A percentile compares a stretch with the other conserved stretches of the same genome.
phyloP scores from a whole-genome alignment of 768 basidiomycete species.

The Leccinum subtestaceum region DNA sequence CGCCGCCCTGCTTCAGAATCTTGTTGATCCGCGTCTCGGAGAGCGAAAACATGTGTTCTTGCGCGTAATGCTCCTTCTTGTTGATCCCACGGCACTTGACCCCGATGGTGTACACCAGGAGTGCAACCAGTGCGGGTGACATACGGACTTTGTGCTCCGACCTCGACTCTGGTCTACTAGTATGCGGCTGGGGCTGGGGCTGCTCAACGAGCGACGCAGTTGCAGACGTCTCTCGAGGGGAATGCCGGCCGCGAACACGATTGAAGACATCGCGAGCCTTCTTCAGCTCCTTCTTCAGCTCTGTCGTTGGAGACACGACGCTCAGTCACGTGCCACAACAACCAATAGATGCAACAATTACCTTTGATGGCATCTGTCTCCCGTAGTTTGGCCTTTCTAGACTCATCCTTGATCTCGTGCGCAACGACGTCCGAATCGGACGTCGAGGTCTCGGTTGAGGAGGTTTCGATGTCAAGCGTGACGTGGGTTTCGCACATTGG shows the following conservation, averaged over 20 bases:
- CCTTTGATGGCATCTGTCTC: constrained; percentile 39
- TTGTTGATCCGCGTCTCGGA: constrained; percentile 81
- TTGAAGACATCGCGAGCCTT: constrained; percentile 41
- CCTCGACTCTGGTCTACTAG: constrained; percentile 14
- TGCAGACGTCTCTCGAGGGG: constrained; percentile 19
- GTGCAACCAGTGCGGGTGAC: constrained; percentile 66
- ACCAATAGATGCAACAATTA: constrained; percentile 9
- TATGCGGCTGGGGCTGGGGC: not conserved
- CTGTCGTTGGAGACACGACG: constrained; percentile 17
- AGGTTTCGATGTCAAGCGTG: constrained; percentile 40
- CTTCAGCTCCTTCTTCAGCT: constrained; percentile 39
- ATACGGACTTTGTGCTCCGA: constrained; percentile 53
- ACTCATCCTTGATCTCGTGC: constrained; percentile 28
- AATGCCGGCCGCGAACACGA: constrained; percentile 37
- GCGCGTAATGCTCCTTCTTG: constrained; percentile 78
- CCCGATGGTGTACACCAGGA: constrained; percentile 93
- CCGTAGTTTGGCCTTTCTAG: constrained; percentile 23
- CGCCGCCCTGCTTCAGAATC: constrained; percentile 63
- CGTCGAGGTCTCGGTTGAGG: constrained; percentile 40
- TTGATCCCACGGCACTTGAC: constrained; percentile 93
- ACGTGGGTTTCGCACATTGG: constrained; percentile 32
- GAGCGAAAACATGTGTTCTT: constrained; percentile 89
- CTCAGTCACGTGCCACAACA: constrained; percentile 14
- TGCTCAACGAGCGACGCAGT: constrained; percentile 19
- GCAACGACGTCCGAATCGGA: constrained; percentile 28